These are phyloP conservation scores for Phytophthora constricta DNA, from an alignment of 352 stramenopile genomes.

Conservation along the genomic window DNA sequence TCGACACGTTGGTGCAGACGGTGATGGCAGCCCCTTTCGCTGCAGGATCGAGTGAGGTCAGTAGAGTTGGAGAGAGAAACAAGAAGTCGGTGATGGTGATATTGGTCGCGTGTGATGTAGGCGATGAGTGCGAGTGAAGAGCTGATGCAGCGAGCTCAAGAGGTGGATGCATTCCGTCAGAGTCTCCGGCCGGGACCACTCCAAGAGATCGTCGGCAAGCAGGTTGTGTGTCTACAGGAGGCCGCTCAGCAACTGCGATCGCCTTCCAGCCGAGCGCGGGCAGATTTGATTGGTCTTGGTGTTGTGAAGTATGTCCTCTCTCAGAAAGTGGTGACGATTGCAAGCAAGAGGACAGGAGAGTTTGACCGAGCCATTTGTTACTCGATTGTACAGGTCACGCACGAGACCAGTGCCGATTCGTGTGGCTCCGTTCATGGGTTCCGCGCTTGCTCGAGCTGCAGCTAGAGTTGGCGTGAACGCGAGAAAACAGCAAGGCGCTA, in stretches of 20 bases:
- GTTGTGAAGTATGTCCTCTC: slow-evolving; percentile 17
- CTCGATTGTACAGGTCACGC: slow-evolving; percentile 21
- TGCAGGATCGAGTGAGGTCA: slow-evolving; percentile 16
- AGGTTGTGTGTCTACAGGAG: slow-evolving; percentile 41
- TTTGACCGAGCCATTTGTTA: neutral
- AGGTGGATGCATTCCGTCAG: slow-evolving; percentile 51
- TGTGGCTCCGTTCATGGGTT: slow-evolving; percentile 44
- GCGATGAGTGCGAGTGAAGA: slow-evolving; percentile 43
- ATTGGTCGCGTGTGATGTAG: slow-evolving; percentile 24
- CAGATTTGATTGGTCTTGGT: slow-evolving; percentile 20
- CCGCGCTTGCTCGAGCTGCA: slow-evolving; percentile 28
- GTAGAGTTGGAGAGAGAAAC: neutral
- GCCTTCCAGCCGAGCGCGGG: slow-evolving; percentile 16
- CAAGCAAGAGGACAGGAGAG: neutral
- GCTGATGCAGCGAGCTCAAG: slow-evolving; percentile 44
- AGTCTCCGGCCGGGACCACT: slow-evolving; percentile 52
- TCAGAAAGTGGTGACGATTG: neutral
- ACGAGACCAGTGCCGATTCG: slow-evolving; percentile 31
- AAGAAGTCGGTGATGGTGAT: no score
- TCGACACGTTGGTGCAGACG: slow-evolving; percentile 38
- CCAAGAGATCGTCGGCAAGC: slow-evolving; percentile 57
- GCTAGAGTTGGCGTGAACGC: slow-evolving; percentile 26
- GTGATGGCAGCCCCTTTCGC: slow-evolving; percentile 10
- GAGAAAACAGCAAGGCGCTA: slow-evolving; percentile 46
- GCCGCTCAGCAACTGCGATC: slow-evolving; percentile 42